Evolutionary conservation across 192 early-diverging fungal genomes (phyloP), one percentile per base, ranked within the genome.

Genomic region (Linnemannia schmuckeri): DNA sequence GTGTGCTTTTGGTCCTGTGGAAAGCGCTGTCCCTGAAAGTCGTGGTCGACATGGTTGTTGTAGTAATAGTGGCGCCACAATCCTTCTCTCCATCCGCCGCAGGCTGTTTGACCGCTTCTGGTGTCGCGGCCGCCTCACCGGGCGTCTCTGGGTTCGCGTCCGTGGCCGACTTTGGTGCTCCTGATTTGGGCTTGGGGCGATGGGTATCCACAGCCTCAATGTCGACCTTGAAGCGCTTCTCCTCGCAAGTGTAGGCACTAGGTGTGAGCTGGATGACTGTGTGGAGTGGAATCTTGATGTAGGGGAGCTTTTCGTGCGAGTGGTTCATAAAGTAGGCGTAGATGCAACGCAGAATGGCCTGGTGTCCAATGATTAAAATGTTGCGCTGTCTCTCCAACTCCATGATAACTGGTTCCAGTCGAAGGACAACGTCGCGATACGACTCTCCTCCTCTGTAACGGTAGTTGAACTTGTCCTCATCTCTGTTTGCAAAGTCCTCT

Each of bases 131-230:
- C 10, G 61, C 61, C 22, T 80, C 73, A 2, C 40, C 35, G 24
- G 74, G 83, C 4, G 76, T 55, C 15, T 70, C 80, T 0, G 75
- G 54, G 9, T 33, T 41, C 40, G 75, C 8, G 18, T 77, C 75
- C 0, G 75, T 42, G 30, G 61, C 68, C 0, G 72, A 74, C 66
- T 78, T 81, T 13, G 75, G 41, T 18, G 76, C 79, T 7, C 80
- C 80, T 2, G 63, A 41, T 54, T 87, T 87, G 10, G 95, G 94
- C 68, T 95, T 96, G 37, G 94, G 93, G 55, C 98, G 93, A 84
- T 98, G 97, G 0, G 99, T 99, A 89, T 99, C 97, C 8, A 99
- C 99, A 8, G 99, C 99, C 41, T 96, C 97, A 79, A 99, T 97
- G 75, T 99, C 97, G 27, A 99, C 95, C 80, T 94, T 94, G 89